These are phyloP conservation scores for Fomitiporia mediterranea DNA, from an alignment of 1,284 basidiomycete species.

Conservation along the genomic window DNA sequence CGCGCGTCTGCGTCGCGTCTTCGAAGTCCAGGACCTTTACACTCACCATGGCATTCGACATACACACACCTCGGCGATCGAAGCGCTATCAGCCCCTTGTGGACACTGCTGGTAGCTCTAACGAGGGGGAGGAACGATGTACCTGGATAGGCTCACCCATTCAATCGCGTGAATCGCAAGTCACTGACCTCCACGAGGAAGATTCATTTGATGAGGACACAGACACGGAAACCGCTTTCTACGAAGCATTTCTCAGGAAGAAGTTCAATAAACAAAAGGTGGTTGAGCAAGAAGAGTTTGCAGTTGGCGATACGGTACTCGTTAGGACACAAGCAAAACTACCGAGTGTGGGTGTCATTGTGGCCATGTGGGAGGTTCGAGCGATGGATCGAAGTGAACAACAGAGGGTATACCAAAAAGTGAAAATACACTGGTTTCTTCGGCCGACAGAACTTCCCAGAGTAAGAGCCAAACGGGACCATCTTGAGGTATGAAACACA, in stretches of 20 bases:
- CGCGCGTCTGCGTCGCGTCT: background rate
- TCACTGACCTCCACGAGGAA: conserved; percentile 28
- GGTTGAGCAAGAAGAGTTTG: conserved; percentile 31
- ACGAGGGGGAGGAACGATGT: conserved; percentile 29
- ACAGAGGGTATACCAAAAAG: conserved; percentile 35
- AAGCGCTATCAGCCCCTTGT: conserved; percentile 49
- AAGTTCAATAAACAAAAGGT: conserved; percentile 16
- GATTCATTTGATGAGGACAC: conserved; percentile 27
- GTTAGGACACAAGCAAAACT: conserved; percentile 48
- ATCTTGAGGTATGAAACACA: conserved; percentile 43
- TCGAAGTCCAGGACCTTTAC: background rate
- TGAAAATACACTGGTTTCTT: conserved; percentile 69
- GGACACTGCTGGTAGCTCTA: conserved; percentile 31
- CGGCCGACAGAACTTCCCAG: conserved; percentile 54
- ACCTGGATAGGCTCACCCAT: conserved; percentile 41
- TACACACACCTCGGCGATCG: conserved; percentile 39
- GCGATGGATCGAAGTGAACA: conserved; percentile 27
- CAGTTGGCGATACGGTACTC: conserved; percentile 60
- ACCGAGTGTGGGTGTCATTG: conserved; percentile 61
- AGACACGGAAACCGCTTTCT: conserved; percentile 38
- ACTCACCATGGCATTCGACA: conserved; percentile 11
- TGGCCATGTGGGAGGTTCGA: conserved; percentile 58
- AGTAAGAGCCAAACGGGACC: conserved; percentile 51
- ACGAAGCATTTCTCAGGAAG: conserved; percentile 30
- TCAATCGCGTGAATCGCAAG: conserved; percentile 35